These are phyloP conservation scores for Colletotrichum plurivorum DNA, from an alignment of 2,329 filamentous ascomycete genomes.

Conservation along the genomic window DNA sequence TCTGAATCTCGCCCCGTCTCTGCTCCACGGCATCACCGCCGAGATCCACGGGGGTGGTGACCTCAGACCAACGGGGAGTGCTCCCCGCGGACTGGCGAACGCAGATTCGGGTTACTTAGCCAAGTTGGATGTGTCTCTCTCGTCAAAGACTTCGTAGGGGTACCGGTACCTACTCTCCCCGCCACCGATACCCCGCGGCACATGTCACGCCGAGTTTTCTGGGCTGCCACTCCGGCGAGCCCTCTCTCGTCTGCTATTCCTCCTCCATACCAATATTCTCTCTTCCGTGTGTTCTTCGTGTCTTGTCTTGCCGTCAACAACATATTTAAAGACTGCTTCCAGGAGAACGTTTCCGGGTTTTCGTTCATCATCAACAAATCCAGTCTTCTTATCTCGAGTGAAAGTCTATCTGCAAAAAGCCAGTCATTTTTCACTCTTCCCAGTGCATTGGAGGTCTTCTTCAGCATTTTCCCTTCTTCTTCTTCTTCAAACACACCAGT, in stretches of 20 bases:
- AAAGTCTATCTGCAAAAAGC: background rate
- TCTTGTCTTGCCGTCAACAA: slow-evolving; percentile 31
- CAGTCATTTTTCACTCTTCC: background rate
- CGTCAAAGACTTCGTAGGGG: no score
- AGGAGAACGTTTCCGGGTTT: background rate
- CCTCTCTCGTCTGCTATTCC: background rate
- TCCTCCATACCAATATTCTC: background rate
- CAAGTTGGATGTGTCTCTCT: slow-evolving; percentile 18
- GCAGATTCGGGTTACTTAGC: slow-evolving; percentile 32
- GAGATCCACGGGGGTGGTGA: slow-evolving; percentile 20
- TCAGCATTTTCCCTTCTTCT: background rate
- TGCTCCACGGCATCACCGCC: slow-evolving; percentile 31
- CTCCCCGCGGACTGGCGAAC: slow-evolving; percentile 12
- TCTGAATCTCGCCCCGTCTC: slow-evolving; percentile 38
- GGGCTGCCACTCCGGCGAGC: background rate
- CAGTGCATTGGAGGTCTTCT: background rate
- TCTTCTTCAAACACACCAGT: background rate
- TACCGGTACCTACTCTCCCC: slow-evolving; percentile 16
- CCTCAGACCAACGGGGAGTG: background rate
- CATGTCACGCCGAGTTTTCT: slow-evolving; percentile 26
- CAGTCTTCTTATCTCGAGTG: slow-evolving; percentile 9
- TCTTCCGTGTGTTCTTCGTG: slow-evolving; percentile 1
- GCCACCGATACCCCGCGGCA: slow-evolving; percentile 13
- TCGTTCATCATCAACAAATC: background rate
- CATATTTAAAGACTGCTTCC: slow-evolving; percentile 36